Evolutionary conservation across 176 grass and related monocot species (phyloP).

Genomic region (Oryza glaberrima): DNA sequence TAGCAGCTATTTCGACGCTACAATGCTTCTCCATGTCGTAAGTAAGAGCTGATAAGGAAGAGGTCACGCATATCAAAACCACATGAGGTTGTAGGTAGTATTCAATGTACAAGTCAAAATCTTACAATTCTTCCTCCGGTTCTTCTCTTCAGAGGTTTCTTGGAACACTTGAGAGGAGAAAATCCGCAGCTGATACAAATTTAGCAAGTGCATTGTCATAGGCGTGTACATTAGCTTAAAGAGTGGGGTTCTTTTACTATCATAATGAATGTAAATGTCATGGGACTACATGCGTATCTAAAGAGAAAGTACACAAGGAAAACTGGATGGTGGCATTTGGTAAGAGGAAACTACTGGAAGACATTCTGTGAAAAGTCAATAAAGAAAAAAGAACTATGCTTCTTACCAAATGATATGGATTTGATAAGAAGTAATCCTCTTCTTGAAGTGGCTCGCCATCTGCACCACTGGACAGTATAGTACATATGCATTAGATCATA

Average conservation of each 20-base stretch:
- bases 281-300: slow-evolving; percentile 12
- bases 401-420: slow-evolving; percentile 97
- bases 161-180: slow-evolving; percentile 97
- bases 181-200: slow-evolving; percentile 71
- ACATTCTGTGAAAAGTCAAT: slow-evolving; percentile 6
- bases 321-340: not conserved
- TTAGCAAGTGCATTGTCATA: slow-evolving; percentile 28
- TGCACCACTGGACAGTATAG: slow-evolving; percentile 55
- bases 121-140: slow-evolving; percentile 80
- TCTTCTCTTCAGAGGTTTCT: slow-evolving; percentile 81
- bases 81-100: slow-evolving; percentile 17
- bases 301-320: slow-evolving; percentile 20
- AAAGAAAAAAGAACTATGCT: slow-evolving; percentile 33
- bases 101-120: slow-evolving; percentile 17
- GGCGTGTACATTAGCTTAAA: slow-evolving; percentile 12
- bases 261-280: not conserved
- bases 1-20: slow-evolving; percentile 92
- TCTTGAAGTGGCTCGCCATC: slow-evolving; percentile 82
- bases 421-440: slow-evolving; percentile 95
- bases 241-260: not conserved
- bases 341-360: too few species aligned
- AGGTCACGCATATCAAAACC: slow-evolving; percentile 42
- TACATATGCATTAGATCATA: slow-evolving; percentile 42
- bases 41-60: slow-evolving; percentile 74
- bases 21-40: slow-evolving; percentile 97